Evolutionary conservation across 2,329 filamentous ascomycete species (phyloP).

Genomic region (Colletotrichum agaves): DNA sequence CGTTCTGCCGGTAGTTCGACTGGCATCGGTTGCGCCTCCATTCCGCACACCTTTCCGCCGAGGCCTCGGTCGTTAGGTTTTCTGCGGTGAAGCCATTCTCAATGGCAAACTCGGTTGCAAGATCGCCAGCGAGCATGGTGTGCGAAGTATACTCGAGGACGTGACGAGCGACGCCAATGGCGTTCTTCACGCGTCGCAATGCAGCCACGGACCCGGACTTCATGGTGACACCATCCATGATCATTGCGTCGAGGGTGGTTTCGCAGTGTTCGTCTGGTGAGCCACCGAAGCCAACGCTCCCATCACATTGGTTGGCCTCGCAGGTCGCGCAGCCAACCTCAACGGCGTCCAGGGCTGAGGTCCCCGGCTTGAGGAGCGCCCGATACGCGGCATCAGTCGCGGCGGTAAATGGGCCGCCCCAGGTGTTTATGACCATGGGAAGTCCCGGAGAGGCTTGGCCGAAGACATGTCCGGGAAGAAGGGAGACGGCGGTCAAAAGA

Average conservation of each 20-base stretch:
- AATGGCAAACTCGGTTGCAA: constrained; percentile 63
- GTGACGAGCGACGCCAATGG: constrained; percentile 60
- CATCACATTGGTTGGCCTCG: constrained; percentile 63
- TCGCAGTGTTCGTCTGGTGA: constrained; percentile 67
- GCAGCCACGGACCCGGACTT: constrained; percentile 64
- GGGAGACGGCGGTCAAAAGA: constrained; percentile 31
- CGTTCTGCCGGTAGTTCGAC: constrained; percentile 62
- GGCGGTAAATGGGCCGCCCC: constrained; percentile 62
- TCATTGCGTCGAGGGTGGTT: constrained; percentile 68
- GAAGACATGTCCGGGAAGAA: constrained; percentile 26
- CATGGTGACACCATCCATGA: constrained; percentile 66
- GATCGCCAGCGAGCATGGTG: constrained; percentile 62
- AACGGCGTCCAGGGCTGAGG: constrained; percentile 61
- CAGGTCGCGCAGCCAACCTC: constrained; percentile 62
- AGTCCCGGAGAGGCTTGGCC: constrained; percentile 50
- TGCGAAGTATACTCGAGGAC: constrained; percentile 64
- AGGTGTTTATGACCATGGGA: constrained; percentile 65
- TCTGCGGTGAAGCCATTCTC: constrained; percentile 61
- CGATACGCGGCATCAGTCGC: constrained; percentile 63
- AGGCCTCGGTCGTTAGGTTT: constrained; percentile 55
- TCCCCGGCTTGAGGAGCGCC: constrained; percentile 45
- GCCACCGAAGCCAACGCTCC: constrained; percentile 64
- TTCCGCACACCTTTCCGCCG: constrained; percentile 50
- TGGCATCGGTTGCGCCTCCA: constrained; percentile 58
- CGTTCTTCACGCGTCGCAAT: constrained; percentile 59